Base-by-base conservation (phyloP, 2,329 filamentous ascomycete species). In the Fusarium tjaetaba region DNA sequence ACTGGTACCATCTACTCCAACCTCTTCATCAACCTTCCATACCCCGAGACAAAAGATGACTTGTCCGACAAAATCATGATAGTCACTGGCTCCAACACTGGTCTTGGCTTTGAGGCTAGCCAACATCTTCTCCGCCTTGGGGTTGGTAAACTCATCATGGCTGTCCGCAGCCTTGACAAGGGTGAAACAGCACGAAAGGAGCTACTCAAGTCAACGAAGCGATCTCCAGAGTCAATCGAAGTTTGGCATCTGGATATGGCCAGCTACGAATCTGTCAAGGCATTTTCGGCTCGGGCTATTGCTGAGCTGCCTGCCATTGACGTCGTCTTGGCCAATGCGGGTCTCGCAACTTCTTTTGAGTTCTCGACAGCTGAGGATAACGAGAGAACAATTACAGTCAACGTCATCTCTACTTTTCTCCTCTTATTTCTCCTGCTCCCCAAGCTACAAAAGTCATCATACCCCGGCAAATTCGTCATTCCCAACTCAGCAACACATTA, bases 171-270 rank as follows among this genome's bases (percentile, higher is more conserved):
- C 11, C 24, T 82, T 1, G 72, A 79, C 11, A 85, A 85, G 71
- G 86, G 85, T 65, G 81, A 86, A 53, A 79, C 77, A 7, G 85
- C 86, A 4, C 80, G 80, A 60, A 70, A 76, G 32, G 78, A 79
- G 32, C 81, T 85, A 5, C 72, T 81, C 1, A 6, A 70, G 7
- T 59, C 57, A 2, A 73, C 71, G 0, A 62, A 57, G 2, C 16
- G 71, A 7, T 7, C 39, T 0, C 42, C 72, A 0, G 52, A 65
- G 2, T 58, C 70, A 0, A 80, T 88, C 14, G 81, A 87, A 15
- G 85, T 89, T 18, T 88, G 85, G 85, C 13, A 75, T 0, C 73
- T 89, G 7, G 86, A 89, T 49, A 84, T 88, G 82, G 66, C 60
- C 0, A 83, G 79, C 4, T 88, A 88, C 30, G 79, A 81, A 0